Conservation (phyloP, 2,329 filamentous ascomycete species). For the Ceratocystis cacaofunesta region DNA sequence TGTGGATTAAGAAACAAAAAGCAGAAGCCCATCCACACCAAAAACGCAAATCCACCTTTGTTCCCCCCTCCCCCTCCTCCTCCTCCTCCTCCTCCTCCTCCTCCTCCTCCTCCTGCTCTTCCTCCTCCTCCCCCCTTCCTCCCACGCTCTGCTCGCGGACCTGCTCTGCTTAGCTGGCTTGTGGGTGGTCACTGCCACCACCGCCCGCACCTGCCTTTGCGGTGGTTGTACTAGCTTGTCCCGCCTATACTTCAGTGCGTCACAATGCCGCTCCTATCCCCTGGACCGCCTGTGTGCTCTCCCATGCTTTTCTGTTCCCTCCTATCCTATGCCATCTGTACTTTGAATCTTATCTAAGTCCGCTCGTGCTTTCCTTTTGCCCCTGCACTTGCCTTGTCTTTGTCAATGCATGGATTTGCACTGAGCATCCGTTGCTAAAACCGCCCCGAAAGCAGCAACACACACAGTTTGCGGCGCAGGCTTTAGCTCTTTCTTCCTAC, state of each 20-base stretch:
- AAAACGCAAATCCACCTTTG: not conserved
- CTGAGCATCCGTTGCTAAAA: too few species aligned
- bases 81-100: not conserved
- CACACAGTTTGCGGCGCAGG: too few species aligned
- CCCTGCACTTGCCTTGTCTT: too few species aligned
- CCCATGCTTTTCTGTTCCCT: not conserved
- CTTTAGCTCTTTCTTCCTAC: not conserved
- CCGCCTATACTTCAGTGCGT: too few species aligned
- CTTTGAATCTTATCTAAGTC: too few species aligned
- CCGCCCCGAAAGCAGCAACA: too few species aligned
- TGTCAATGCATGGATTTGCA: too few species aligned
- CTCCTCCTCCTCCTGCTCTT: not conserved
- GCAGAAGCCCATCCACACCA: not conserved
- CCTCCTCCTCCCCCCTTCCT: not conserved
- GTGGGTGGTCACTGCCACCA: slow-evolving; percentile 1
- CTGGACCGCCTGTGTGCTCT: not conserved
- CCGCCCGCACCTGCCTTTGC: not conserved
- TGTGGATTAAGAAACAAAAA: not conserved
- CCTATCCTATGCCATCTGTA: too few species aligned
- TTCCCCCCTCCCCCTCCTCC: not conserved
- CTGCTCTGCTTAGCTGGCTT: not conserved
- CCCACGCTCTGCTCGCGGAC: slow-evolving; percentile 1
- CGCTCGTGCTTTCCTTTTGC: too few species aligned
- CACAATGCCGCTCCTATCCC: not conserved
- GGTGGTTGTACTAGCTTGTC: not conserved